Percentiles rank a stretch among this genome's conserved stretches.
phyloP scores from a whole-genome alignment of 192 early-diverging fungal species.

The Dimargaris verticillata region DNA sequence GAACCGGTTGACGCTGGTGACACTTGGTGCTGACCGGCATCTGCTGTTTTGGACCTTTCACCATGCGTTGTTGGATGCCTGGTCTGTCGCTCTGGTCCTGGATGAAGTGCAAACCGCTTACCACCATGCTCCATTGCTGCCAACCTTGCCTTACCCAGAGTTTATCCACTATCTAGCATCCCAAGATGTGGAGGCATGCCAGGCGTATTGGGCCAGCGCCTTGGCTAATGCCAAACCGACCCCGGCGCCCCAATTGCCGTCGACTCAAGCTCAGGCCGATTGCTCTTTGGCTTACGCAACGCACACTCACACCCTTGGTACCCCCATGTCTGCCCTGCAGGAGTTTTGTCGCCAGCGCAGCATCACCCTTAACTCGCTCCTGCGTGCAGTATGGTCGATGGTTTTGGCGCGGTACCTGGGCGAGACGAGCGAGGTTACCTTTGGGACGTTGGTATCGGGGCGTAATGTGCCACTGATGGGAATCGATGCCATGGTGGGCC shows the following conservation, averaged over 20 bases:
- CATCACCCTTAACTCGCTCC: neutral
- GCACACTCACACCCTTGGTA: neutral
- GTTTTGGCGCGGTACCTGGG: neutral
- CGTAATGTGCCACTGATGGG: neutral
- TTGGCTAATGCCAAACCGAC: neutral
- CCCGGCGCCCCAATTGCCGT: neutral
- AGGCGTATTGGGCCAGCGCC: neutral
- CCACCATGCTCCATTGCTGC: neutral
- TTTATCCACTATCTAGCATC: neutral
- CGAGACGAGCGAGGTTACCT: neutral
- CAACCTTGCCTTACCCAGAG: neutral
- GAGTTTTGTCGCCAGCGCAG: neutral
- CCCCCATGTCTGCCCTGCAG: neutral
- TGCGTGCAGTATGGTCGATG: conserved; percentile 1
- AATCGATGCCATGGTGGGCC: neutral
- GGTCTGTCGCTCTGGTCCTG: neutral
- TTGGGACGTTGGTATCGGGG: neutral
- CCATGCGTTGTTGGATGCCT: conserved; percentile 4
- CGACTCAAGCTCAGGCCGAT: too few relatives aligned
- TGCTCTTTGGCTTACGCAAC: neutral
- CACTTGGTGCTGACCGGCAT: neutral
- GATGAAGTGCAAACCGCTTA: neutral
- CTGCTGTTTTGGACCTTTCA: neutral
- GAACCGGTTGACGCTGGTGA: neutral
- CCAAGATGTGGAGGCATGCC: neutral